Evolutionary conservation across 1,139 yeast genomes (phyloP).

Genomic region (Yamadazyma spencermartinsiae): DNA sequence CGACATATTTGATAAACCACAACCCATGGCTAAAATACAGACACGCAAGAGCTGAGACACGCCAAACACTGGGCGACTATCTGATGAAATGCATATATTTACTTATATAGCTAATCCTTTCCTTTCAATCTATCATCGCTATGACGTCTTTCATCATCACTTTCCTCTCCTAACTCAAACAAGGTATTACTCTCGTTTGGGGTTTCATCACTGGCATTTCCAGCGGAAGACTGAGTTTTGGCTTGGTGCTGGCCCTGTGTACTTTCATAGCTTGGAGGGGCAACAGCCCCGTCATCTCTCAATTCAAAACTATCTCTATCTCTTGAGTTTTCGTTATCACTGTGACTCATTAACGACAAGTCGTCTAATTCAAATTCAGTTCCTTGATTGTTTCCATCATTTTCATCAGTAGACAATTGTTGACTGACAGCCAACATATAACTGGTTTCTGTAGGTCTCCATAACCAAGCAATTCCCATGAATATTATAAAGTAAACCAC

Average conservation of each 20-base stretch:
- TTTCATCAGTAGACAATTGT: slow-evolving; percentile 80
- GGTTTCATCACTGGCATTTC: slow-evolving; percentile 9
- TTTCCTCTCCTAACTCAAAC: slow-evolving; percentile 40
- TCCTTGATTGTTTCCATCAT: slow-evolving; percentile 45
- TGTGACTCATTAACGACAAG: slow-evolving; percentile 58
- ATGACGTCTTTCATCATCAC: slow-evolving; percentile 29
- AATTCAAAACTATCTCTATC: slow-evolving; percentile 39
- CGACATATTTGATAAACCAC: too few species aligned
- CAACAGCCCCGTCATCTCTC: slow-evolving; percentile 19
- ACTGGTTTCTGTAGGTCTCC: slow-evolving; percentile 98
- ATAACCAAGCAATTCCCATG: slow-evolving; percentile 80
- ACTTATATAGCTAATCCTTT: not conserved
- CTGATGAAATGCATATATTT: not conserved
- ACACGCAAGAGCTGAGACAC: too few species aligned
- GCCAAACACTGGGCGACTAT: too few species aligned
- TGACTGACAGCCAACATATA: slow-evolving; percentile 93
- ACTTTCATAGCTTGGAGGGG: slow-evolving; percentile 31
- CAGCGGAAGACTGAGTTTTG: slow-evolving; percentile 8
- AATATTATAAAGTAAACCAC: slow-evolving; percentile 83
- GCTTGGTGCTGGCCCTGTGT: slow-evolving; percentile 2
- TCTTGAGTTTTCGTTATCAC: slow-evolving; percentile 38
- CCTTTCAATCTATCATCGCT: slow-evolving; percentile 31
- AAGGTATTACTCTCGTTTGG: slow-evolving; percentile 27
- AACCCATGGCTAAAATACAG: too few species aligned
- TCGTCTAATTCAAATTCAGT: slow-evolving; percentile 77